A percentile compares a stretch with the other conserved stretches of the same genome.
Evolutionary conservation across 345 rosid species (phyloP).

Genomic region (Pistacia atlantica): DNA sequence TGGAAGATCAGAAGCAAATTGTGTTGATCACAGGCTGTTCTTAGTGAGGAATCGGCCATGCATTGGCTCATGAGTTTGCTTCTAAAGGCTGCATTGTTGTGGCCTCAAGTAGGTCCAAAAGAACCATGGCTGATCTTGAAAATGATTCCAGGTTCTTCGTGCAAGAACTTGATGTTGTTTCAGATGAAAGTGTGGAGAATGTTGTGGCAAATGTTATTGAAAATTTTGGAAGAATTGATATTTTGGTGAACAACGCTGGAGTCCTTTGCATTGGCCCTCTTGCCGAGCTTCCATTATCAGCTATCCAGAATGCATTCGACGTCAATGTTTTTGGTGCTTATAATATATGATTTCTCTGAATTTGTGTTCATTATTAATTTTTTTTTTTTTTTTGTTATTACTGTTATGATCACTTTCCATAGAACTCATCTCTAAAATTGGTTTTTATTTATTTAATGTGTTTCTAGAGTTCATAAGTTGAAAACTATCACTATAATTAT

Average conservation of each 20-base stretch:
- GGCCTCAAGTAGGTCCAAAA: constrained; percentile 65
- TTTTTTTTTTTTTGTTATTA: too few species aligned
- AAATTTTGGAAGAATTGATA: constrained; percentile 60
- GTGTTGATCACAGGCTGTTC: constrained; percentile 82
- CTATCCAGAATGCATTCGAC: constrained; percentile 57
- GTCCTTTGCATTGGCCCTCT: constrained; percentile 83
- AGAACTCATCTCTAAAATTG: too few species aligned
- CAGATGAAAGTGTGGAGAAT: constrained; percentile 57
- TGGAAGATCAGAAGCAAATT: constrained; percentile 54
- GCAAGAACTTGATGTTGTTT: constrained; percentile 72
- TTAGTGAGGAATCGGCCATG: constrained; percentile 86
- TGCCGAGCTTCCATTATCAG: constrained; percentile 69
- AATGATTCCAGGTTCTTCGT: constrained; percentile 62
- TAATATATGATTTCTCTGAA: background rate
- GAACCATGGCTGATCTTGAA: constrained; percentile 68
- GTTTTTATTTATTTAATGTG: too few species aligned
- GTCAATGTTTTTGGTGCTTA: constrained; percentile 73
- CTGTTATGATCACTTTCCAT: too few species aligned
- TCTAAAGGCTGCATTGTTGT: constrained; percentile 68
- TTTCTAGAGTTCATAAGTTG: too few species aligned
- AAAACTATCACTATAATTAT: too few species aligned
- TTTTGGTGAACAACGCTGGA: constrained; percentile 86
- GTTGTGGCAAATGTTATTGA: constrained; percentile 50
- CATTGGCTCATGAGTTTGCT: constrained; percentile 72
- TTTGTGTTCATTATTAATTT: too few species aligned